Evolutionary conservation across 768 basidiomycete species (phyloP), one percentile per base, ranked within the genome.

Genomic region (Termitomyces sp.): DNA sequence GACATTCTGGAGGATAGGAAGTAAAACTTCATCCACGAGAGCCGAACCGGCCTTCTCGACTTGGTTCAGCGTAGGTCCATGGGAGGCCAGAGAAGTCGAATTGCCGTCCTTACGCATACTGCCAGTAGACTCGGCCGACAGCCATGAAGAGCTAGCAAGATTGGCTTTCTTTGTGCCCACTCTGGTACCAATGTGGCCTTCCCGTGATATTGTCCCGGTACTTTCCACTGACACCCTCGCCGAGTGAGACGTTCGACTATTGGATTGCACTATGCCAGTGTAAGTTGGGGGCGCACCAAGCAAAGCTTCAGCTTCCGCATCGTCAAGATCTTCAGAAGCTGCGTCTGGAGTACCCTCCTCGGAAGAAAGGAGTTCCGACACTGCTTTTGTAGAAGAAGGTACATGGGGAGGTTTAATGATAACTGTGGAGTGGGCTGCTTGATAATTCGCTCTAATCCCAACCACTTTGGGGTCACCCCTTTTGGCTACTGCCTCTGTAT

Each of bases 151-250:
- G 3, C 87, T 84, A 11, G 79, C 76, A 5, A 87, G 79, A 67
- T 97, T 94, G 31, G 96, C 86, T 65, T 91, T 92, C 80, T 95
- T 96, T 1, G 95, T 98, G 64, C 91, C 91, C 45, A 90, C 78
- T 40, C 93, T 93, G 52, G 78, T 89, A 17, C 92, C 93, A n/a
- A 95, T 67, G 70, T 95, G 94, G 11, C 86, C 91, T 63, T 86
- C 86, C 43, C 81, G 81, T 63, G 94, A 73, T 8, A 93, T 75
- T 0, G 91, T 93, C 11, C 94, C 93, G 14, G 78, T 64, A 40
- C 81, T 84, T 55, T 77, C 75, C 17, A 77, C 70, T 42, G 81
- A 81, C 52, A 82, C 82, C 41, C 93, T 82, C 19, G 84, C 87
- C 43, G 87, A 85, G 71, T 91, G 94, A 1, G 91, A 94, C 40